phyloP scores from a whole-genome alignment of 345 rosid genomes.

The Eucalyptus curtisii region DNA sequence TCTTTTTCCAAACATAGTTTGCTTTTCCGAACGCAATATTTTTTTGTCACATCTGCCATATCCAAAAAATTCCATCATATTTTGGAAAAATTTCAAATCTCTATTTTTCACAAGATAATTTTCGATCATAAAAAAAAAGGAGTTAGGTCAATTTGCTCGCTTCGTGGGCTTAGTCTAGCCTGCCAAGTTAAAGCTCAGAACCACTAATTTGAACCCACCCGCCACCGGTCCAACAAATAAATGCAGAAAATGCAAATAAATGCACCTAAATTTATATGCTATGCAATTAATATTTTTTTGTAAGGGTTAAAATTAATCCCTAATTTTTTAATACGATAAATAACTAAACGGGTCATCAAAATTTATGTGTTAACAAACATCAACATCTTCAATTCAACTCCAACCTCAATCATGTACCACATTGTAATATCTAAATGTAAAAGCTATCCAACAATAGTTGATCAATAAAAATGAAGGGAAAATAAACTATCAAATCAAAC shows the following conservation, averaged over 20 bases:
- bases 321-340: too few species aligned
- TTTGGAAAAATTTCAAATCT: fast-evolving
- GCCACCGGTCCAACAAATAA: fast-evolving
- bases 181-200: fast-evolving
- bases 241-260: too few species aligned
- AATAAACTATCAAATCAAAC: neutral
- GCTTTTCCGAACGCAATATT: too few species aligned
- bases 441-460: neutral
- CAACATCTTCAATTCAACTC: neutral
- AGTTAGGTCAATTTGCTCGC: fast-evolving
- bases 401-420: neutral
- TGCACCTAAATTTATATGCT: too few species aligned
- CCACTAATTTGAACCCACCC: fast-evolving
- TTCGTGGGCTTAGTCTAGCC: fast-evolving
- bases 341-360: too few species aligned
- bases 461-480: neutral
- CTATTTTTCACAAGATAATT: too few species aligned
- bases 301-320: too few species aligned
- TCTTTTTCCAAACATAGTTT: too few species aligned
- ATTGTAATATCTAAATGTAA: neutral
- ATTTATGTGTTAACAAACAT: neutral
- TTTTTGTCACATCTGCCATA: too few species aligned
- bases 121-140: fast-evolving
- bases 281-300: too few species aligned
- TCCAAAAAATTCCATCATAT: too few species aligned